phyloP scores from a whole-genome alignment of 768 basidiomycete genomes.

The Amanita molliuscula region DNA sequence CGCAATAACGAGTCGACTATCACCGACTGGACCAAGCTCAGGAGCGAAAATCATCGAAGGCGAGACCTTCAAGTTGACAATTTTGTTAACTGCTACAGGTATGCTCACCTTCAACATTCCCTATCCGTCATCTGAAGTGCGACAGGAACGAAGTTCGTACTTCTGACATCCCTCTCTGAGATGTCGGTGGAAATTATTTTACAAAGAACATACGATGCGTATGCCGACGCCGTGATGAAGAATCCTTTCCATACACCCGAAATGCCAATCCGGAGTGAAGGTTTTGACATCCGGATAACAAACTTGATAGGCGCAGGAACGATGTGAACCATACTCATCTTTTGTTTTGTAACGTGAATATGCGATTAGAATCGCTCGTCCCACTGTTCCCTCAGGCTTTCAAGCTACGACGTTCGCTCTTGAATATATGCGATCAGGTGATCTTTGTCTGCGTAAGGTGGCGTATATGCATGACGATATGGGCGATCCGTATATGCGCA shows the following conservation, averaged over 20 bases:
- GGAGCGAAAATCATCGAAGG: conserved; percentile 94
- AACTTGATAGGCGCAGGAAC: conserved; percentile 44
- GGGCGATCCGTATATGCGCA: not conserved
- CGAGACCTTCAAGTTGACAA: conserved; percentile 90
- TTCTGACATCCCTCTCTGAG: conserved; percentile 76
- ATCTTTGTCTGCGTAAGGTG: not conserved
- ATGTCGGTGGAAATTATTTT: conserved; percentile 58
- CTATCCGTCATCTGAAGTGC: not conserved
- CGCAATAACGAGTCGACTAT: conserved; percentile 91
- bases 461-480: conserved; percentile 2
- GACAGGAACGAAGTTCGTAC: conserved; percentile 90
- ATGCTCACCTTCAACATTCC: conserved; percentile 7
- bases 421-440: not conserved
- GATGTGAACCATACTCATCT: conserved; percentile 8
- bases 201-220: conserved; percentile 85
- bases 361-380: not conserved
- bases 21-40: conserved; percentile 72
- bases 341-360: not conserved
- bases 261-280: conserved; percentile 93
- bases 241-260: conserved; percentile 99
- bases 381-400: not conserved
- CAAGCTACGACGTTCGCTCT: not conserved
- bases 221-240: conserved; percentile 95
- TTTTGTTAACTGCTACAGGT: conserved; percentile 89
- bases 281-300: conserved; percentile 69